phyloP scores from a whole-genome alignment of 768 basidiomycete genomes.

The Panaeolus papilionaceus region DNA sequence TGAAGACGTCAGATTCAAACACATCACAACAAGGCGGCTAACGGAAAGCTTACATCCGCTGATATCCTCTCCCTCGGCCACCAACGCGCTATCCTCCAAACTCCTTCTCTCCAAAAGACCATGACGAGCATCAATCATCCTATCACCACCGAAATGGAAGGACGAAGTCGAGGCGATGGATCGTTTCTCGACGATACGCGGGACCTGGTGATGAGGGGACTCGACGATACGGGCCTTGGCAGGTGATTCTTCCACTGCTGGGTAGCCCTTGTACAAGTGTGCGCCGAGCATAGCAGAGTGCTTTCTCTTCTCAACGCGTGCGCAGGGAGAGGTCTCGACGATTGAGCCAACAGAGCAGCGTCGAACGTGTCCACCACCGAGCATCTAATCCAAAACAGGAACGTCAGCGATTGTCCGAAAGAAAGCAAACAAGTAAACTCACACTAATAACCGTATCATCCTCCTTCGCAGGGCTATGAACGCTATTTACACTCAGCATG shows the following conservation, averaged over 20 bases:
- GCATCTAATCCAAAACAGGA: conserved; percentile 56
- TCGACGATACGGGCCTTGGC: conserved; percentile 44
- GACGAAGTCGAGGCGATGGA: conserved; percentile 73
- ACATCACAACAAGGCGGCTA: not conserved
- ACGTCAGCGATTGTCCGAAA: not conserved
- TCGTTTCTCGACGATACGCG: conserved; percentile 58
- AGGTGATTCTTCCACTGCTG: conserved; percentile 43
- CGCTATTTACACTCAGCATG: conserved; percentile 56
- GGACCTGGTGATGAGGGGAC: not conserved
- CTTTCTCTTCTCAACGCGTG: conserved; percentile 69
- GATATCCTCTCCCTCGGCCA: conserved; percentile 71
- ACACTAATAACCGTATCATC: conserved; percentile 87
- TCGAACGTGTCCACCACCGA: conserved; percentile 78
- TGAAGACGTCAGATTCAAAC: conserved; percentile 24
- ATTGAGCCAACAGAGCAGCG: conserved; percentile 70
- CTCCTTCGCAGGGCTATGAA: conserved; percentile 61
- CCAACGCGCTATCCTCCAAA: conserved; percentile 67
- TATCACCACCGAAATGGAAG: conserved; percentile 67
- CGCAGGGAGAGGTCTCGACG: conserved; percentile 75
- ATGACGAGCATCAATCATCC: conserved; percentile 68
- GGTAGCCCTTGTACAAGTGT: conserved; percentile 32
- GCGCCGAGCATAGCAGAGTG: conserved; percentile 47
- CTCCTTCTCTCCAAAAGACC: conserved; percentile 71
- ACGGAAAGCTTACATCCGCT: conserved; percentile 52
- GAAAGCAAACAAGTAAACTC: conserved; percentile 31